These are phyloP conservation scores for Phytophthora boehmeriae DNA, from an alignment of 352 stramenopile genomes.

Conservation along the genomic window DNA sequence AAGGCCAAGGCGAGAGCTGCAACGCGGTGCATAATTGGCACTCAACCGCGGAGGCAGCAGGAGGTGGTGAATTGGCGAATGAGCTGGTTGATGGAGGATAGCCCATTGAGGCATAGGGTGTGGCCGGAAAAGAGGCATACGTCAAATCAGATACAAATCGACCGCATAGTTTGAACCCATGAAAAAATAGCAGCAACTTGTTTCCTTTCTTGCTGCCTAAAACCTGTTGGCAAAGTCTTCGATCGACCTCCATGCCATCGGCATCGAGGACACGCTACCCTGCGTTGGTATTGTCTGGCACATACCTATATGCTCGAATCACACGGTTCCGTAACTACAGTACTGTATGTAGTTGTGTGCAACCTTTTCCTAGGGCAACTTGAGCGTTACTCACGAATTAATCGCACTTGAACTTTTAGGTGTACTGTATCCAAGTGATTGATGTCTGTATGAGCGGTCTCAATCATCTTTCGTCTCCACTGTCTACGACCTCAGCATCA, in stretches of 20 bases:
- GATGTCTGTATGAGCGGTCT: too few species aligned
- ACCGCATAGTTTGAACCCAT: background rate
- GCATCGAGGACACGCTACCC: too few species aligned
- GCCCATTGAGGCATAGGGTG: background rate
- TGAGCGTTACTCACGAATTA: background rate
- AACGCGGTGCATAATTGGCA: conserved; percentile 22
- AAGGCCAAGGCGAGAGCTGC: conserved; percentile 19
- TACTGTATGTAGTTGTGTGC: too few species aligned
- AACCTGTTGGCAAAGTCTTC: too few species aligned
- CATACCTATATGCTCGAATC: too few species aligned
- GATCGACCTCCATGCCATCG: too few species aligned
- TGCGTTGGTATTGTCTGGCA: too few species aligned
- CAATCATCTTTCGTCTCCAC: too few species aligned
- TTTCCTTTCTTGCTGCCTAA: too few species aligned
- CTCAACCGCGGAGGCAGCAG: background rate
- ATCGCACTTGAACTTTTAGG: background rate
- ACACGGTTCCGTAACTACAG: too few species aligned
- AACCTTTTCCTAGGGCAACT: background rate
- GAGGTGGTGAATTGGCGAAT: conserved; percentile 29
- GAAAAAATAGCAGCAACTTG: background rate
- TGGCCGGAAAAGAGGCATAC: background rate
- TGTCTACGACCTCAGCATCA: too few species aligned
- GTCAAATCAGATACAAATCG: background rate
- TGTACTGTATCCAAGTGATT: background rate
- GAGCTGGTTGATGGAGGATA: background rate